phyloP scores from a whole-genome alignment of 352 stramenopile genomes.

The Achlya hypogyna region DNA sequence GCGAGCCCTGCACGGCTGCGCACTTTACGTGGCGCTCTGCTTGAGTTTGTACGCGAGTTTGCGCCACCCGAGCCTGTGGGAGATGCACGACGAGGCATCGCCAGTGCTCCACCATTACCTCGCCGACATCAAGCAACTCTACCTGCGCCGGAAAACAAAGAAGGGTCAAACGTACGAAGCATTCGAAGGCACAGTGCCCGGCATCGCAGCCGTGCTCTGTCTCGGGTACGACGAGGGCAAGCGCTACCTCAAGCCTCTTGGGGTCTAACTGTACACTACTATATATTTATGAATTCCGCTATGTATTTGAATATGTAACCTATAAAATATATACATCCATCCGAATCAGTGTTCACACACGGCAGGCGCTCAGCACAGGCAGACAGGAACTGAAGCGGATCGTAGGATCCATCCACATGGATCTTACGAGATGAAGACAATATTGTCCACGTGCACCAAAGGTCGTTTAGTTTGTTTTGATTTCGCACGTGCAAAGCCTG shows the following conservation, averaged over 20 bases:
- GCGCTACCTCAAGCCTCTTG: slow-evolving; percentile 6
- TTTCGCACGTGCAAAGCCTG: too few relatives aligned
- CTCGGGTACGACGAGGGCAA: slow-evolving; percentile 13
- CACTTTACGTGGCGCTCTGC: background rate
- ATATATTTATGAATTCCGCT: background rate
- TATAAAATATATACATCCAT: background rate
- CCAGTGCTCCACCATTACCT: slow-evolving; percentile 7
- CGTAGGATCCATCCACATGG: too few relatives aligned
- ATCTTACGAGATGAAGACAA: too few relatives aligned
- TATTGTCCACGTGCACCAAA: too few relatives aligned
- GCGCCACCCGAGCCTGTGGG: slow-evolving; percentile 9
- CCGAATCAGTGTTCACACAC: too few relatives aligned
- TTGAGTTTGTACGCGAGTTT: slow-evolving; percentile 9
- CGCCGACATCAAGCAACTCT: slow-evolving; percentile 10
- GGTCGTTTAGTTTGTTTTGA: too few relatives aligned
- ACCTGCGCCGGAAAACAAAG: background rate
- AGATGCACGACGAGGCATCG: slow-evolving; percentile 5
- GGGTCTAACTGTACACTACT: background rate
- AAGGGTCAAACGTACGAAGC: slow-evolving; percentile 1
- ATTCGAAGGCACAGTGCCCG: background rate
- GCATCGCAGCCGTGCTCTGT: slow-evolving; percentile 3
- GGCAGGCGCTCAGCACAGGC: too few relatives aligned
- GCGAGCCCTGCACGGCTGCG: background rate
- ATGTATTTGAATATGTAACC: background rate
- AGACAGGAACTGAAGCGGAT: too few relatives aligned